phyloP scores from a whole-genome alignment of 202 grass and related monocot genomes.

The Digitaria exilis region DNA sequence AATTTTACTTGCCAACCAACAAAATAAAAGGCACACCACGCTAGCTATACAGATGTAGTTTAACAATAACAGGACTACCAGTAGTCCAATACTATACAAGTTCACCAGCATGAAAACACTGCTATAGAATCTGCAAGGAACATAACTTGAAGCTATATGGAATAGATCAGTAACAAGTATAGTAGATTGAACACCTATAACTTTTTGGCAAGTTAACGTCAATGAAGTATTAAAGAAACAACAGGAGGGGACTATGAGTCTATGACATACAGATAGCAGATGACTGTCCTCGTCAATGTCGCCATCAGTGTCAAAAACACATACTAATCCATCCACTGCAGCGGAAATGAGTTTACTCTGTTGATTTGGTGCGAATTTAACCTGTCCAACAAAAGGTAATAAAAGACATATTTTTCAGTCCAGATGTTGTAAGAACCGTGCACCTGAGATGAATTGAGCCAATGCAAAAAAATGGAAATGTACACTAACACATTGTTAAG shows the following conservation, averaged over 20 bases:
- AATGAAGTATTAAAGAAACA: conserved; percentile 1
- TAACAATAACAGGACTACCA: background rate
- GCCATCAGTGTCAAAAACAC: conserved; percentile 80
- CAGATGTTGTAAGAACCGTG: background rate
- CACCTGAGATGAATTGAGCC: background rate
- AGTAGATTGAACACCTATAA: background rate
- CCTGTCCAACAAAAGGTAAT: conserved; percentile 40
- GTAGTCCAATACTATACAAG: background rate
- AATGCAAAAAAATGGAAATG: background rate
- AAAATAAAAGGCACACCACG: background rate
- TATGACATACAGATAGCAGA: conserved; percentile 67
- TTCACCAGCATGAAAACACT: background rate
- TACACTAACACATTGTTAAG: background rate
- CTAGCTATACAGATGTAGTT: background rate
- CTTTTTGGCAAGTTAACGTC: background rate
- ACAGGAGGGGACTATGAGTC: background rate
- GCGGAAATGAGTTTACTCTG: conserved; percentile 74
- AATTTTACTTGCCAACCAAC: conserved; percentile 14
- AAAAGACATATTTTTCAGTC: background rate
- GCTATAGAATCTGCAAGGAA: background rate
- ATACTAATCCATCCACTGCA: conserved; percentile 79
- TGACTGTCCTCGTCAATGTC: conserved; percentile 72
- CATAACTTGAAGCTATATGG: background rate
- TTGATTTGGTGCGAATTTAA: conserved; percentile 70
- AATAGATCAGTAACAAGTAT: background rate